Base-by-base conservation (phyloP, 257 asterid species). In the Solanum medicagineum region DNA sequence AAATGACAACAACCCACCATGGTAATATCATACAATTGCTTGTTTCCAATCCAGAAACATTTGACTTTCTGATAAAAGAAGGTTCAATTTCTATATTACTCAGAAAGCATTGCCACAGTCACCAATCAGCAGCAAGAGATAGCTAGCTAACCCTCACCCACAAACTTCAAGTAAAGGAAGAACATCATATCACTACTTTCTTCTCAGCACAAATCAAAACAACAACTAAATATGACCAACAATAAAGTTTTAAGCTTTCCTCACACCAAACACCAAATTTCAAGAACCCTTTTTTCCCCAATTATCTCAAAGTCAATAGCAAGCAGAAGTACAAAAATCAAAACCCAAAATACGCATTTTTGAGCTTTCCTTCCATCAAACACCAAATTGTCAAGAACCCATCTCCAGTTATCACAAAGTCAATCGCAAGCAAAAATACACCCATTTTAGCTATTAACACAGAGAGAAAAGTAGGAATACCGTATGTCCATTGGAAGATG, bases 401-500 rank as follows among this genome's bases (percentile, higher is more conserved):
- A 14, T 45, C 14, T 75, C 60, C 44, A 75, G 49, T 7, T 75
- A 13, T 22, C 22, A 22, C 15, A 26, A 75, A 75, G 15, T 47
- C 81, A 49, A 75, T 14, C 11, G 5, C 54, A 60, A 60, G 32
- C 68, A 55, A 10, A 7, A 74, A 12, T 47, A 24, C 83, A 77
- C 9, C 81, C 60, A 75, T 75, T 75, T 68, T 73, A 74, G 20
- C 59, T 74, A 22, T 74, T 66, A 66, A 66, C 74, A 10, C 62
- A 26, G 36, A 83, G 47, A 83, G 62, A 49, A 66, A 83, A 47
- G 40, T 17, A 66, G 65, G 17, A 66, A 56, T 65, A 83, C 80
- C 85, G 60, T 66, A 8, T 84, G 86, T 80, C 62, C 85, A 80
- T 36, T 86, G 63, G 57, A 80, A 86, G 85, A 85, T 24, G 87